These are phyloP conservation scores for Cylindrotheca closterium DNA, from an alignment of 108 stramenopile genomes.

Conservation along the genomic window DNA sequence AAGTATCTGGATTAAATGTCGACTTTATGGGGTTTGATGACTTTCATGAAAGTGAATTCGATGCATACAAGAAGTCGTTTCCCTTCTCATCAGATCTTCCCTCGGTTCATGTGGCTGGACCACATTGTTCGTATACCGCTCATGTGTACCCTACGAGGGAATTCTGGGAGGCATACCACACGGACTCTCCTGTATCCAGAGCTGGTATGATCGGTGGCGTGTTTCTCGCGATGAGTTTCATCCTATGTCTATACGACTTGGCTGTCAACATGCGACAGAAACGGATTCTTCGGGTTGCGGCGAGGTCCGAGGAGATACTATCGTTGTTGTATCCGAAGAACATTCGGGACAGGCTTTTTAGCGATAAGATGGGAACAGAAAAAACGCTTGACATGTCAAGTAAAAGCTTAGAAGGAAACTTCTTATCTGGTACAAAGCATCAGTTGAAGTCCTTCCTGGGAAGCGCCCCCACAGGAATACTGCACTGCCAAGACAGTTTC, in stretches of 20 bases:
- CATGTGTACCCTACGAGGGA: conserved; percentile 15
- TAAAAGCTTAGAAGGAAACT: conserved; percentile 5
- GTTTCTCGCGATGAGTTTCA: neutral
- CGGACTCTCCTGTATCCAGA: conserved; percentile 8
- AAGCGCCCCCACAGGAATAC: neutral
- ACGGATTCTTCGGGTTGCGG: conserved; percentile 4
- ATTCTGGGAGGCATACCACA: neutral
- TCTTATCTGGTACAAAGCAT: neutral
- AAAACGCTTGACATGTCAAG: no score
- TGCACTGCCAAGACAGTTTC: conserved; percentile 1
- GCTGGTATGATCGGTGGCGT: neutral
- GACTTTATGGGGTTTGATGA: conserved; percentile 7
- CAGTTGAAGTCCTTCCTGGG: conserved; percentile 1
- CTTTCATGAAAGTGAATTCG: neutral
- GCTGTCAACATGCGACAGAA: conserved; percentile 2
- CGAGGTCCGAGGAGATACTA: conserved; percentile 19
- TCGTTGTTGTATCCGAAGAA: conserved; percentile 19
- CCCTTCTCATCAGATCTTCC: neutral
- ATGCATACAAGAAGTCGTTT: neutral
- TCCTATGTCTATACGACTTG: conserved; percentile 3
- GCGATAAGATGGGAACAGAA: neutral
- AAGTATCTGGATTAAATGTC: neutral
- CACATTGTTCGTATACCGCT: conserved; percentile 11
- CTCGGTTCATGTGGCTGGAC: neutral
- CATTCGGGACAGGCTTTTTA: conserved; percentile 11